Conservation (phyloP, 306 rosid species). For the Ammopiptanthus mongolicus region DNA sequence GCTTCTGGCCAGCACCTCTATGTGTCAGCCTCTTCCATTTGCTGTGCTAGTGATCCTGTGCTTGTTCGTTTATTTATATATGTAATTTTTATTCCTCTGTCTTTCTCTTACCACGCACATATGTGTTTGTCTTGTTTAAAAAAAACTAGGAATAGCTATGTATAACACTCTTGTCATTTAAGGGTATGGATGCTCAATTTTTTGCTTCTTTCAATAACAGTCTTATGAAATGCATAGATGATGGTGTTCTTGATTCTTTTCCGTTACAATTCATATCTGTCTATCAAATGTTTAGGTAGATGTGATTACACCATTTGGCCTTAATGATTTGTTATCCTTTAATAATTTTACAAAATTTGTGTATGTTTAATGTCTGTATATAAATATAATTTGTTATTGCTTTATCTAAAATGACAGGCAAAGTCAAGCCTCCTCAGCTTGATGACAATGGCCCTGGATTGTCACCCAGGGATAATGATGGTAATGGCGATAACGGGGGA, state of each 20-base stretch:
- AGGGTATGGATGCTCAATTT: background rate
- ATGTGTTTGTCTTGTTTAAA: background rate
- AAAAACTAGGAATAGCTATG: background rate
- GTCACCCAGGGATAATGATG: conserved; percentile 65
- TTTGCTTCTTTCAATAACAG: background rate
- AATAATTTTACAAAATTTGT: background rate
- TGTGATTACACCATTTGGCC: background rate
- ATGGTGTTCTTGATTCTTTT: background rate
- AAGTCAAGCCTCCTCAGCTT: conserved; percentile 54
- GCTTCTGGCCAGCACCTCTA: background rate
- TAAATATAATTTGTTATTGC: no score
- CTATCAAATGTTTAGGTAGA: background rate
- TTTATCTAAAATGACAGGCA: no score
- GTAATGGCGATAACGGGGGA: conserved; percentile 64
- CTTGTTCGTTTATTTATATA: background rate
- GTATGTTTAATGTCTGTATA: background rate
- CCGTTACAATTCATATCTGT: background rate
- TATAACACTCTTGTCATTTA: background rate
- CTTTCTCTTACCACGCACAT: background rate
- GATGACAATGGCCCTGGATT: conserved; percentile 65
- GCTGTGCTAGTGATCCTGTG: background rate
- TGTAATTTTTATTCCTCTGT: background rate
- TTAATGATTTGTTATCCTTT: background rate
- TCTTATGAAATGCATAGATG: background rate
- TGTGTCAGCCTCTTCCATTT: background rate